These are phyloP conservation scores for Clathrospora elynae DNA, from an alignment of 2,329 filamentous ascomycete genomes.

Conservation along the genomic window DNA sequence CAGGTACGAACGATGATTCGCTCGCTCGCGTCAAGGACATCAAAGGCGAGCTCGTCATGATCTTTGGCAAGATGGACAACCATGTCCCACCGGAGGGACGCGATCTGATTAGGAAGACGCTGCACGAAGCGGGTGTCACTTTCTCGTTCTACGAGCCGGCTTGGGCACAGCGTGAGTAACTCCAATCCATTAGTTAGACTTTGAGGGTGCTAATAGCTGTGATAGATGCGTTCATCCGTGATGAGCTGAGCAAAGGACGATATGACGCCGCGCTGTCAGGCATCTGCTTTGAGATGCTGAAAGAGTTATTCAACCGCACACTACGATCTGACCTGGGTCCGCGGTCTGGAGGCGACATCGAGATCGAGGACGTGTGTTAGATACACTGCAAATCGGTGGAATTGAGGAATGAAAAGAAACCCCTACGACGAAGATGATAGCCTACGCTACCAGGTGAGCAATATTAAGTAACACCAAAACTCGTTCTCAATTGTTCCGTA, in stretches of 20 bases:
- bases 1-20: constrained; percentile 66
- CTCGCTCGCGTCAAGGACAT: constrained; percentile 67
- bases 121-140: constrained; percentile 74
- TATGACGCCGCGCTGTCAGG: constrained; percentile 88
- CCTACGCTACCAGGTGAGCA: too few relatives aligned
- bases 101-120: constrained; percentile 79
- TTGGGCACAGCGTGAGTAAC: constrained; percentile 77
- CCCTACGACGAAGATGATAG: too few relatives aligned
- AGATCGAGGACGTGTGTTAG: constrained; percentile 73
- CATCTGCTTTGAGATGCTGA: constrained; percentile 86
- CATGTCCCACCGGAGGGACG: constrained; percentile 84
- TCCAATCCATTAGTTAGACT: constrained; percentile 1
- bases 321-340: constrained; percentile 80
- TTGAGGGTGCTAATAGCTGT: not conserved
- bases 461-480: too few relatives aligned
- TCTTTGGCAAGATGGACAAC: constrained; percentile 89
- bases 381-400: too few relatives aligned
- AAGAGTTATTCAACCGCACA: constrained; percentile 80
- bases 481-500: too few relatives aligned
- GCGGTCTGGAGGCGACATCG: constrained; percentile 62
- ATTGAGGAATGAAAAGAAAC: too few relatives aligned
- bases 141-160: constrained; percentile 88
- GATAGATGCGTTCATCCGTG: constrained; percentile 83
- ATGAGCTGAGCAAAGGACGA: constrained; percentile 90
- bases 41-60: constrained; percentile 81